Evolutionary conservation across 495 filamentous ascomycete species (phyloP).

Genomic region (Glutinoglossum americanum): DNA sequence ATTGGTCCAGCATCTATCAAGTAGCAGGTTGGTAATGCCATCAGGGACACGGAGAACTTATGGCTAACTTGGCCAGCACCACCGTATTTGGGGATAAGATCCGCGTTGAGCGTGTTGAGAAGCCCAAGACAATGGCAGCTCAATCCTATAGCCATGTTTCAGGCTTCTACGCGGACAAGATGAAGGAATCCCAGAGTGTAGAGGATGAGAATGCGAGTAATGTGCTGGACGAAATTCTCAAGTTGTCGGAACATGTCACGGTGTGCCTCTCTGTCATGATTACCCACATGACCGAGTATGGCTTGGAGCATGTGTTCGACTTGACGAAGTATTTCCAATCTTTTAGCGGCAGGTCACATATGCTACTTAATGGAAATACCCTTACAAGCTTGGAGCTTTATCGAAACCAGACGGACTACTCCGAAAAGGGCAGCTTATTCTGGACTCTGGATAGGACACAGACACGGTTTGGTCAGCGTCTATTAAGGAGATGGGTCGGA

Average conservation of each 20-base stretch:
- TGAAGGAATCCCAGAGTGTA: conserved; percentile 34
- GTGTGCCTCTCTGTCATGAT: conserved; percentile 96
- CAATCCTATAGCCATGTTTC: conserved; percentile 77
- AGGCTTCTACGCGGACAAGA: conserved; percentile 79
- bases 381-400: conserved; percentile 89
- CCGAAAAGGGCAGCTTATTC: conserved; percentile 72
- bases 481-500: conserved; percentile 90
- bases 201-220: conserved; percentile 28
- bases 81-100: conserved; percentile 87
- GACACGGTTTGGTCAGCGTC: conserved; percentile 71
- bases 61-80: conserved; percentile 20
- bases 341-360: conserved; percentile 83
- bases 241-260: conserved; percentile 65
- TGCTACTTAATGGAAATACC: conserved; percentile 93
- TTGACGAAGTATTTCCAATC: conserved; percentile 95
- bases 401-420: conserved; percentile 78
- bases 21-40: conserved; percentile 30
- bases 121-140: conserved; percentile 63
- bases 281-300: conserved; percentile 78
- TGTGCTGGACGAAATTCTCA: conserved; percentile 69
- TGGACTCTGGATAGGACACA: conserved; percentile 89
- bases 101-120: conserved; percentile 56
- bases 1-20: conserved; percentile 72
- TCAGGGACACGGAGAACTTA: neutral
- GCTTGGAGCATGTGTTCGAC: conserved; percentile 88